Evolutionary conservation across 83 land plant species (phyloP), one percentile per base, ranked within the genome.

Genomic region (Thuja plicata): DNA sequence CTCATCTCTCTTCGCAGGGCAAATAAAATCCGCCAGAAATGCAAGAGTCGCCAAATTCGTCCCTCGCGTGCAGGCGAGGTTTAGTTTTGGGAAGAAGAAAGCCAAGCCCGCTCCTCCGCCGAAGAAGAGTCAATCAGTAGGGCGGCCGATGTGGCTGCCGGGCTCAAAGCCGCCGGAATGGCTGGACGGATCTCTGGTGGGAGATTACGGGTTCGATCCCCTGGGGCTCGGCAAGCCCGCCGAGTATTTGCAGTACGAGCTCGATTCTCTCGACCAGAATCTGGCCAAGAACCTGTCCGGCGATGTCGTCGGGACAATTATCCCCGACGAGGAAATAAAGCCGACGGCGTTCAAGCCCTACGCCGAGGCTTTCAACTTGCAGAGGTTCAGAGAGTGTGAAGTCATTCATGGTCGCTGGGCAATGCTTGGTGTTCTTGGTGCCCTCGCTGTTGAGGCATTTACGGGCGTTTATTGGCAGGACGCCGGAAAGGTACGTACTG

Each of bases 341-440:
- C 88, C 94, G 50, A 90, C 93, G 40, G 89, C 93, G 17, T 80
- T 92, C 88, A 89, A 89, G 74, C 93, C 93, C 17, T 92, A 92
- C 93, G 85, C 79, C 60, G 94, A 91, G 91, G 91, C 88, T 46
- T 92, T 92, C 48, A 91, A 90, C 5, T 86, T 92, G 12, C 93
- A 92, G 83, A 82, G 93, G 87, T 92, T 92, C 91, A 85, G 94
- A 50, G 94, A 92, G 73, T 92, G 94, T 71, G 94, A 92, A 93
- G 86, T 92, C 82, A 92, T 92, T 88, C 94, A 92, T 62, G 94
- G 94, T n/a, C 89, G 94, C 24, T 92, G 94, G 94, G 94, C 94
- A 1, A 92, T 92, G 94, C 93, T 92, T 52, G 94, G 93, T 37
- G 86, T 81, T 5, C 55, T 91, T 5, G 94, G 94, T 8, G 93